Evolutionary conservation across 2,329 filamentous ascomycete genomes (phyloP).

Genomic region (Macrophomina phaseolina): DNA sequence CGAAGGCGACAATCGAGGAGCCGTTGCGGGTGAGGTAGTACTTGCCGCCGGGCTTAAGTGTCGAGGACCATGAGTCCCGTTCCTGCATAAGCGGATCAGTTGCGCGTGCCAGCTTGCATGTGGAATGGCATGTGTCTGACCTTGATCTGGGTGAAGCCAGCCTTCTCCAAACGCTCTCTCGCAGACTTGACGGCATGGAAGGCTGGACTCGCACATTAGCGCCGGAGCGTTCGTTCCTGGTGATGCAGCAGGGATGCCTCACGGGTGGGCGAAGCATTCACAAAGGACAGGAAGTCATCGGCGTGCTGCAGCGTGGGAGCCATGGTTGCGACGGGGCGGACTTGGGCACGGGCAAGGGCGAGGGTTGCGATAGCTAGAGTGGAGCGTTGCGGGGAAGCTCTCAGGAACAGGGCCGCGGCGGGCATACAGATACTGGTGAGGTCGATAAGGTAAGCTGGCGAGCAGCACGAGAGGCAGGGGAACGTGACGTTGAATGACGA

Average conservation of each 20-base stretch:
- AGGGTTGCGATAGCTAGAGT: slow-evolving; percentile 2
- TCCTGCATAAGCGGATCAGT: slow-evolving; percentile 58
- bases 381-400: slow-evolving; percentile 31
- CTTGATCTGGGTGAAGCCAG: slow-evolving; percentile 85
- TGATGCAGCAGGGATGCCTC: slow-evolving; percentile 7
- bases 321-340: slow-evolving; percentile 38
- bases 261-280: slow-evolving; percentile 95
- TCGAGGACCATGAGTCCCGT: slow-evolving; percentile 84
- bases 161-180: slow-evolving; percentile 75
- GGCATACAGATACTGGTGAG: background rate
- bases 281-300: slow-evolving; percentile 87
- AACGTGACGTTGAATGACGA: slow-evolving; percentile 23
- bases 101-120: slow-evolving; percentile 4
- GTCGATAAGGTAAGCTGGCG: slow-evolving; percentile 8
- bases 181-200: slow-evolving; percentile 91
- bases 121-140: slow-evolving; percentile 43
- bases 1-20: slow-evolving; percentile 91
- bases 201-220: slow-evolving; percentile 59
- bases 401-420: slow-evolving; percentile 28
- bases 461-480: slow-evolving; percentile 16
- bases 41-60: slow-evolving; percentile 83
- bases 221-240: slow-evolving; percentile 13
- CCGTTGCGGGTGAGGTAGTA: slow-evolving; percentile 96
- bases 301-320: slow-evolving; percentile 56
- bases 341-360: slow-evolving; percentile 25